phyloP scores from a whole-genome alignment of 352 stramenopile genomes.

The Pythium rishiriense region DNA sequence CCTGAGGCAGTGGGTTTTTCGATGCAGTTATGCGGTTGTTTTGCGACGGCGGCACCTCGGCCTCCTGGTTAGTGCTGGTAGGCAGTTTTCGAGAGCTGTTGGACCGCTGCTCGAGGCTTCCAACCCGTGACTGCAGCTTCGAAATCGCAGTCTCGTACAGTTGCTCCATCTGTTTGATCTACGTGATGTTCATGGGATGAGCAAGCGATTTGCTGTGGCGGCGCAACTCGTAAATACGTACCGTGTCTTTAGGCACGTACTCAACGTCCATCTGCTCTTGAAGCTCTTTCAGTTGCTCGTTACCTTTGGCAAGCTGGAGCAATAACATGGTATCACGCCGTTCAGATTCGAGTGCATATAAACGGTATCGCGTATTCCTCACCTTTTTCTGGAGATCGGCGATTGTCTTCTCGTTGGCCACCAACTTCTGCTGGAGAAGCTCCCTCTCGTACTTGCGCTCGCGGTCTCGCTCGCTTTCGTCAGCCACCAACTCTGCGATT shows the following conservation, averaged over 20 bases:
- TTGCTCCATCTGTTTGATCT: conserved; percentile 77
- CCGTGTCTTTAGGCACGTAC: conserved; percentile 15
- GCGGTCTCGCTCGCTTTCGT: conserved; percentile 52
- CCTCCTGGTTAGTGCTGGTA: conserved; percentile 20
- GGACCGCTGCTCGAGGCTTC: conserved; percentile 42
- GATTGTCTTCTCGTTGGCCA: conserved; percentile 35
- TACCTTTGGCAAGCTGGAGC: conserved; percentile 8
- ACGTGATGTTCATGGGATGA: too few species aligned
- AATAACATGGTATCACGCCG: not conserved
- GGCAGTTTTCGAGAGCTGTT: conserved; percentile 14
- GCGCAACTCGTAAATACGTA: too few species aligned
- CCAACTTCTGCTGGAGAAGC: conserved; percentile 8
- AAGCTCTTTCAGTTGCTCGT: conserved; percentile 15
- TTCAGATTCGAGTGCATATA: too few species aligned
- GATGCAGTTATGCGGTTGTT: too few species aligned
- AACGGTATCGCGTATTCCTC: not conserved
- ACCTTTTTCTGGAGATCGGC: conserved; percentile 42
- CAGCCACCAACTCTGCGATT: conserved; percentile 62
- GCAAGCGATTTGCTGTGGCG: too few species aligned
- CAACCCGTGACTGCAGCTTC: conserved; percentile 69
- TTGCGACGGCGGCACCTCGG: not conserved
- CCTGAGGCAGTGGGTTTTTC: conserved; percentile 12
- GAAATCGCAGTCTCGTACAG: conserved; percentile 70
- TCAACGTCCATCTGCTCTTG: conserved; percentile 25
- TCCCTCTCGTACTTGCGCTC: conserved; percentile 35